Evolutionary conservation across 73 alveolate species (phyloP).

Genomic region (Paramecium caudatum): DNA sequence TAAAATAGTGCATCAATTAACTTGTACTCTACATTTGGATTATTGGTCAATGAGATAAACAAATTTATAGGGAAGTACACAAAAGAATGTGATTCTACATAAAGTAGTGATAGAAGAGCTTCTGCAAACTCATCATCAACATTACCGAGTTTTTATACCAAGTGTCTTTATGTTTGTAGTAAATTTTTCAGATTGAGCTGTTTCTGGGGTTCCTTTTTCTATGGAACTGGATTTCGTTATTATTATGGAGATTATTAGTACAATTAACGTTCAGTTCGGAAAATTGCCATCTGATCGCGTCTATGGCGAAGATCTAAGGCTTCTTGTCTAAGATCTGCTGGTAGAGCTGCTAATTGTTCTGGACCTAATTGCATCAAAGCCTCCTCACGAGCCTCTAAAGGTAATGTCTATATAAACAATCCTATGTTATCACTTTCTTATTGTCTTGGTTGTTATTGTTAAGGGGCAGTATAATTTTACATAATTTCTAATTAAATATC

Average conservation of each 20-base stretch:
- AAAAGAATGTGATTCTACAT: conserved; percentile 43
- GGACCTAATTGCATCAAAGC: background rate
- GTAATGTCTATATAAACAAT: background rate
- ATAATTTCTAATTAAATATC: background rate
- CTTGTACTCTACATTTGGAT: conserved; percentile 53
- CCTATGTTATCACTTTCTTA: background rate
- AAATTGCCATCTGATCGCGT: conserved; percentile 16
- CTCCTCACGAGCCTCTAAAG: conserved; percentile 43
- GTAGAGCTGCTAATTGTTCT: background rate
- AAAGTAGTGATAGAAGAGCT: conserved; percentile 1
- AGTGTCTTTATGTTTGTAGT: conserved; percentile 26
- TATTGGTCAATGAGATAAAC: conserved; percentile 28
- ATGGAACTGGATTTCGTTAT: background rate
- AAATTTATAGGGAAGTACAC: conserved; percentile 47
- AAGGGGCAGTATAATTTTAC: conserved; percentile 9
- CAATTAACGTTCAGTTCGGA: conserved; percentile 1
- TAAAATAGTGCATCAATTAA: conserved; percentile 41
- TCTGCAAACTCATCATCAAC: conserved; percentile 62
- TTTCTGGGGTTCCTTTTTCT: conserved; percentile 19
- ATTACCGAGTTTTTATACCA: conserved; percentile 31
- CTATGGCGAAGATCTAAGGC: background rate
- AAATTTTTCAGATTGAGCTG: background rate
- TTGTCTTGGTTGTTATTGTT: background rate
- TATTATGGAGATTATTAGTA: background rate
- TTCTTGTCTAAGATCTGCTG: conserved; percentile 24